Conservation (phyloP, 352 stramenopile species). For the Pythium rishiriense region DNA sequence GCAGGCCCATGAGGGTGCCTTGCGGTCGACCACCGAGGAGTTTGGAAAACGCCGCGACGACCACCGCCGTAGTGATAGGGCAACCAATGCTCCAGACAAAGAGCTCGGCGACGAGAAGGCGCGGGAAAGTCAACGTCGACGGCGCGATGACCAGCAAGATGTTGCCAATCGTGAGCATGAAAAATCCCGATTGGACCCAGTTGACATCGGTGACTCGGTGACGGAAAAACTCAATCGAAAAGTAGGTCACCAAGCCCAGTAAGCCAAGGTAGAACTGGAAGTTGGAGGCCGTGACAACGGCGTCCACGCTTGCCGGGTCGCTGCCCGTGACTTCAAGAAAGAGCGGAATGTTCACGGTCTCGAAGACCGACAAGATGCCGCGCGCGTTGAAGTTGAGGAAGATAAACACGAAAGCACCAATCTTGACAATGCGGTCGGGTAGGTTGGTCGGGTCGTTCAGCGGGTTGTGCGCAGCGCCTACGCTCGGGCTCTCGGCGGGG, state of each 20-base stretch:
- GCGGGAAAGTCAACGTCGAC: conserved; percentile 44
- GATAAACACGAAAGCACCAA: conserved; percentile 75
- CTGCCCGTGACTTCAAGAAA: conserved; percentile 70
- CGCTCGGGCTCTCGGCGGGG: conserved; percentile 48
- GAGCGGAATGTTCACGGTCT: conserved; percentile 84
- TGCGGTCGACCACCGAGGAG: conserved; percentile 71
- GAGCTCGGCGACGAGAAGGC: conserved; percentile 55
- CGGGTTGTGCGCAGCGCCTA: conserved; percentile 39
- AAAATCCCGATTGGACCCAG: conserved; percentile 72
- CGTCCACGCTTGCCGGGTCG: conserved; percentile 47
- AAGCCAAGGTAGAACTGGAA: conserved; percentile 83
- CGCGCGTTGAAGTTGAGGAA: conserved; percentile 78
- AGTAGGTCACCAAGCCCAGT: conserved; percentile 73
- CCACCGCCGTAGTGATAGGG: conserved; percentile 74
- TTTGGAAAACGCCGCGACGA: conserved; percentile 77
- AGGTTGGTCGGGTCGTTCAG: conserved; percentile 56
- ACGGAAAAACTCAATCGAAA: conserved; percentile 78
- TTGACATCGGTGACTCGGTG: conserved; percentile 63
- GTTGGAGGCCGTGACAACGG: conserved; percentile 71
- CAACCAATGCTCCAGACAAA: conserved; percentile 83
- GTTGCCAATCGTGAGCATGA: conserved; percentile 64
- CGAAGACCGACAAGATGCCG: conserved; percentile 79
- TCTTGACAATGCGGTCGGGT: conserved; percentile 68
- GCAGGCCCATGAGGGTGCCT: conserved; percentile 77
- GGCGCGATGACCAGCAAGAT: conserved; percentile 52